Evolutionary conservation across 2,329 filamentous ascomycete species (phyloP).

Genomic region (Dactylella cylindrospora): DNA sequence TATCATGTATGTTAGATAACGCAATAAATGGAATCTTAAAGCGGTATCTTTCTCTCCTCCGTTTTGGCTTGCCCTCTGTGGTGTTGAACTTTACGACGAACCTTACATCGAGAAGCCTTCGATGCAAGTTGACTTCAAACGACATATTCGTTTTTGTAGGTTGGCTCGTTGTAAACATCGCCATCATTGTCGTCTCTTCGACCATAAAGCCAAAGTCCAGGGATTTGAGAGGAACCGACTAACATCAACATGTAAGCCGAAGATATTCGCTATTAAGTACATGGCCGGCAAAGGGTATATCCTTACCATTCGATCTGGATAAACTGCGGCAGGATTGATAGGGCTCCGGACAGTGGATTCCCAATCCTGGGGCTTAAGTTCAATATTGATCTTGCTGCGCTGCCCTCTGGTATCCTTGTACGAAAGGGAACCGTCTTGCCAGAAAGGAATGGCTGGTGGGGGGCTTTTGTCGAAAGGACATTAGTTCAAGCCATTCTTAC

Average conservation of each 20-base stretch:
- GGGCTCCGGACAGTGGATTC: constrained; percentile 45
- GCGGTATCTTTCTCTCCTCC: constrained; percentile 48
- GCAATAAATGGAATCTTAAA: constrained; percentile 53
- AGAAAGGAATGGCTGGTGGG: too few species aligned
- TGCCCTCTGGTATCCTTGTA: constrained; percentile 23
- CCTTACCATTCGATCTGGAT: constrained; percentile 43
- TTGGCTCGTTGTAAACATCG: constrained; percentile 57
- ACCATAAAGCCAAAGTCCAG: constrained; percentile 66
- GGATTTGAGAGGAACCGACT: constrained; percentile 55
- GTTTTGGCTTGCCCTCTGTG: constrained; percentile 31
- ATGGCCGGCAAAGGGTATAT: not conserved
- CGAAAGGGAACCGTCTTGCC: not conserved
- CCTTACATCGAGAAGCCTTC: constrained; percentile 53
- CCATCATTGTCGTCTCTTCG: constrained; percentile 60
- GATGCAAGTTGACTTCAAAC: constrained; percentile 54
- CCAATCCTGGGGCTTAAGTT: constrained; percentile 44
- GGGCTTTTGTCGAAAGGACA: too few species aligned
- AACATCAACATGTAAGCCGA: constrained; percentile 10
- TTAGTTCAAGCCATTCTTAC: too few species aligned
- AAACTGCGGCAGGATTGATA: constrained; percentile 48
- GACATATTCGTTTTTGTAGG: constrained; percentile 24
- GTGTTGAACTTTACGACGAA: constrained; percentile 52
- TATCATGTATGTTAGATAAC: constrained; percentile 53
- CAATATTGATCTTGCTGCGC: constrained; percentile 49
- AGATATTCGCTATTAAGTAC: not conserved